Evolutionary conservation across 1,284 basidiomycete species (phyloP).

Genomic region (Anthracocystis walkeri): DNA sequence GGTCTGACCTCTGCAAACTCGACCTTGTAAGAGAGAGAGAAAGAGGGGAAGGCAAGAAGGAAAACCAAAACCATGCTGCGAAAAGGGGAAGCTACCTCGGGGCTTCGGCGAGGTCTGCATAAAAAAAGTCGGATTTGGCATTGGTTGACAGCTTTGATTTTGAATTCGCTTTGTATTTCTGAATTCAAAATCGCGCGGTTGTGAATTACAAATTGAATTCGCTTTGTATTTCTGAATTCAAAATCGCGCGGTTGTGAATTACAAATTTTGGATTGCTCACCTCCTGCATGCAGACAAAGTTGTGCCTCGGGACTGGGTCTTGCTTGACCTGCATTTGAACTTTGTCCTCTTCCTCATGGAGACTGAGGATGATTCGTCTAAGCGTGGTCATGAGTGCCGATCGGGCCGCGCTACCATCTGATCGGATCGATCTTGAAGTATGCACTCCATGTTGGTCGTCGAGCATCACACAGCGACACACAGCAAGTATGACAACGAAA

Average conservation of each 20-base stretch:
- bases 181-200: too few relatives aligned
- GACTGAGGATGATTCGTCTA: neutral
- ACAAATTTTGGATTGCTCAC: neutral
- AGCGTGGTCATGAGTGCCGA: neutral
- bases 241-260: neutral
- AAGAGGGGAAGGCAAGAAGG: neutral
- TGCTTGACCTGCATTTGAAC: neutral
- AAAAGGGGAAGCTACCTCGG: slow-evolving; percentile 3
- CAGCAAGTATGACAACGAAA: too few relatives aligned
- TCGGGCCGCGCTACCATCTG: too few relatives aligned
- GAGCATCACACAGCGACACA: too few relatives aligned
- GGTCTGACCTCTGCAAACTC: too few relatives aligned
- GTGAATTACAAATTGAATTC: too few relatives aligned
- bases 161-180: neutral
- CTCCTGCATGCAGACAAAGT: neutral
- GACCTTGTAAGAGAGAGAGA: too few relatives aligned
- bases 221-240: neutral
- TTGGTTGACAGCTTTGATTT: slow-evolving; percentile 7
- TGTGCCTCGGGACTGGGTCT: neutral
- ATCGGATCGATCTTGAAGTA: too few relatives aligned
- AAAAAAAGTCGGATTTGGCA: slow-evolving; percentile 5
- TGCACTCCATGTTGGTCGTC: too few relatives aligned
- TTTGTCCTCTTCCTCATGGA: too few relatives aligned
- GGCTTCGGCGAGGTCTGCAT: slow-evolving; percentile 11
- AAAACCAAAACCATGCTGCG: neutral